Evolutionary conservation across 768 basidiomycete genomes (phyloP).

Genomic region (Tricholoma flavovirens): DNA sequence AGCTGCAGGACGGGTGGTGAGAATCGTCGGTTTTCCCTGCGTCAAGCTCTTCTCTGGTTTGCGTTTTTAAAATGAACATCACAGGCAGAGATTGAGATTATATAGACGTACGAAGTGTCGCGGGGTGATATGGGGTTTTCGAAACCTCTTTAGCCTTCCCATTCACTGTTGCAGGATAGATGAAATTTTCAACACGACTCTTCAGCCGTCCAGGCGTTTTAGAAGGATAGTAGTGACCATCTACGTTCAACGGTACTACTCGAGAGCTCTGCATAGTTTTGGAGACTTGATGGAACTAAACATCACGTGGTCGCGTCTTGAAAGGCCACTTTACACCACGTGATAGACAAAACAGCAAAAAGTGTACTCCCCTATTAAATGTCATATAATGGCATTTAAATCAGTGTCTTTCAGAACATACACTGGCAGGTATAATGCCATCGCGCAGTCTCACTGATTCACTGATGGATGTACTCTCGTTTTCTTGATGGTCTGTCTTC

Average conservation of each 20-base stretch:
- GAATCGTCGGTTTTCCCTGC: constrained; percentile 15
- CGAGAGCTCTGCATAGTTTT: constrained; percentile 36
- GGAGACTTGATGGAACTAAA: background rate
- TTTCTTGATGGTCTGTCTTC: no score
- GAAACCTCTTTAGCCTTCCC: constrained; percentile 38
- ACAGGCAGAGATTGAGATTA: background rate
- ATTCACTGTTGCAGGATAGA: constrained; percentile 36
- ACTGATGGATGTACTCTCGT: no score
- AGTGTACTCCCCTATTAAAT: no score
- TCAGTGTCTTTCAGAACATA: no score
- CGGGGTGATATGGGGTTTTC: constrained; percentile 31
- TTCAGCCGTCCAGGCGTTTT: constrained; percentile 56
- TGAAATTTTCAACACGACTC: constrained; percentile 45
- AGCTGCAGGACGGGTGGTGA: constrained; percentile 18
- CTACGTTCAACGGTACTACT: constrained; percentile 25
- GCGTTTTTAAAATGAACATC: background rate
- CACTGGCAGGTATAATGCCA: no score
- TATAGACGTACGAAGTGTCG: constrained; percentile 24
- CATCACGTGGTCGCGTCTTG: background rate
- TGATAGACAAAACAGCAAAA: no score
- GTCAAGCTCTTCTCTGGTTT: background rate
- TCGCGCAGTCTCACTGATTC: no score
- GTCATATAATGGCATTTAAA: no score
- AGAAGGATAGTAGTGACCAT: constrained; percentile 24
- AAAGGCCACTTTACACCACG: no score